Evolutionary conservation across 805 yeast genomes (phyloP).

Genomic region (Metschnikowia aberdeeniae): DNA sequence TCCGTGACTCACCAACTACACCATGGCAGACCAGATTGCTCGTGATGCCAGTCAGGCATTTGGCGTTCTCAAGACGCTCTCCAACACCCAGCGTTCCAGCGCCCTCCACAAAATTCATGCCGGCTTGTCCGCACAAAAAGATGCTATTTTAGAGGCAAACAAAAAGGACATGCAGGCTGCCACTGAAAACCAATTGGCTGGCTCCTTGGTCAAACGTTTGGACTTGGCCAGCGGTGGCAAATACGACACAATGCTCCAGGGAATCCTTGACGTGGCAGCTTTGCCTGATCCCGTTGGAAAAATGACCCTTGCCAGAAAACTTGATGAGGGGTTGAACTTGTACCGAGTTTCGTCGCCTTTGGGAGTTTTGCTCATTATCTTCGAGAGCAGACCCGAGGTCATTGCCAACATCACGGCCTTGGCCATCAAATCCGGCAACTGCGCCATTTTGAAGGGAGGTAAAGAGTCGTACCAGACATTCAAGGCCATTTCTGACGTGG

Average conservation of each 20-base stretch:
- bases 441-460: conserved; percentile 97
- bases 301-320: conserved; percentile 71
- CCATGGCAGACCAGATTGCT: conserved; percentile 73
- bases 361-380: conserved; percentile 87
- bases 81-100: conserved; percentile 65
- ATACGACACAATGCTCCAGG: conserved; percentile 91
- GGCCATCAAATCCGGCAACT: conserved; percentile 93
- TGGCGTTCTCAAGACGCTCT: conserved; percentile 70
- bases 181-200: conserved; percentile 51
- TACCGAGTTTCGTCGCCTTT: conserved; percentile 89
- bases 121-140: conserved; percentile 56
- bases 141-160: conserved; percentile 68
- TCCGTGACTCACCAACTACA: not conserved
- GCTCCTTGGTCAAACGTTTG: conserved; percentile 75
- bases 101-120: conserved; percentile 74
- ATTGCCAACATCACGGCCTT: conserved; percentile 96
- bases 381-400: conserved; percentile 96
- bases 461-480: conserved; percentile 88
- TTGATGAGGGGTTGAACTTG: conserved; percentile 85
- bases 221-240: conserved; percentile 81
- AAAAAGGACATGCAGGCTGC: conserved; percentile 71
- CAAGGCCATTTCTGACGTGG: conserved; percentile 69
- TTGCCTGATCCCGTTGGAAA: conserved; percentile 93
- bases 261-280: conserved; percentile 84
- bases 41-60: conserved; percentile 79